A percentile compares a stretch with the other conserved stretches of the same genome.
Conservation (phyloP, 371 early-diverging fungal species). For the Chytridium lagenaria region DNA sequence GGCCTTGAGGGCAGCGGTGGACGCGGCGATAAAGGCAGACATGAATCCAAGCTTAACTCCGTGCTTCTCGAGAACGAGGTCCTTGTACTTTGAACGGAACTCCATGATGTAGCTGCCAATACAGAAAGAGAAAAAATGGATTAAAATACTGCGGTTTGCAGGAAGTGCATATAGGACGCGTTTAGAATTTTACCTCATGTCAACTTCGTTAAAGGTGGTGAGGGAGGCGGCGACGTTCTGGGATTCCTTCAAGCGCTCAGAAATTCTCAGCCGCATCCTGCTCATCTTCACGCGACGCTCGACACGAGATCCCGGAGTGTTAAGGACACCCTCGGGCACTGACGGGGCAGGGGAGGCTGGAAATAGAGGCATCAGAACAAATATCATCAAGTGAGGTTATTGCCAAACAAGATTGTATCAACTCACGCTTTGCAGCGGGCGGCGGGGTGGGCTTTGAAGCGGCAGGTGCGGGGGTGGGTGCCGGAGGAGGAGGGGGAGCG, state of each 20-base stretch:
- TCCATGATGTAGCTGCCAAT: constrained; percentile 74
- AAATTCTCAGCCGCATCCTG: constrained; percentile 94
- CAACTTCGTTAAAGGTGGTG: constrained; percentile 98
- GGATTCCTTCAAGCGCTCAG: constrained; percentile 94
- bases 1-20: constrained; percentile 79
- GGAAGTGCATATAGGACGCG: no score
- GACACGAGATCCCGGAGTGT: constrained; percentile 37
- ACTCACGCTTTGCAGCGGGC: no score
- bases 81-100: constrained; percentile 91
- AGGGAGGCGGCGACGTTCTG: constrained; percentile 96
- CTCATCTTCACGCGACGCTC: constrained; percentile 82
- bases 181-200: no score
- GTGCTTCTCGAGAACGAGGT: constrained; percentile 90
- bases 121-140: constrained; percentile 1
- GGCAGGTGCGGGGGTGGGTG: constrained; percentile 47
- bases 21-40: constrained; percentile 95
- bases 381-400: no score
- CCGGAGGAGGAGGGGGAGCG: constrained; percentile 38
- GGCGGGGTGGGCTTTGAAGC: constrained; percentile 25
- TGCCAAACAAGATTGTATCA: no score
- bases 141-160: not conserved
- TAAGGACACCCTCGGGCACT: constrained; percentile 17
- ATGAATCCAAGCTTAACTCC: constrained; percentile 97
- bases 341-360: no score
- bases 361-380: not conserved